These are phyloP conservation scores for Paramecium tetraurelia DNA, from an alignment of 73 alveolate genomes.

Conservation along the genomic window DNA sequence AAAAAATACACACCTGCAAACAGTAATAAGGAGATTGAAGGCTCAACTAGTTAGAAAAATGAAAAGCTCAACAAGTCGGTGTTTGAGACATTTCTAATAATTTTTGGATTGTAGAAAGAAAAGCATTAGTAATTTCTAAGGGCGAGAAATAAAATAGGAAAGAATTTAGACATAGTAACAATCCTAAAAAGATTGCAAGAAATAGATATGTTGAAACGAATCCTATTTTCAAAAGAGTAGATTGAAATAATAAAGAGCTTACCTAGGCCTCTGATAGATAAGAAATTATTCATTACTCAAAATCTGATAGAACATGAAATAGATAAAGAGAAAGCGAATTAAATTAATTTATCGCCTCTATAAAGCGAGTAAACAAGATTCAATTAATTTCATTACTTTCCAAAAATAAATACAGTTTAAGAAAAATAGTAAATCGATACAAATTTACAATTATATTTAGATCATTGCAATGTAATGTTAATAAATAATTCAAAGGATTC, in stretches of 20 bases:
- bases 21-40: background rate
- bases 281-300: background rate
- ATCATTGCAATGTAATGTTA: background rate
- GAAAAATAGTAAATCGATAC: background rate
- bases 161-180: background rate
- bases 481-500: background rate
- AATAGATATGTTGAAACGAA: background rate
- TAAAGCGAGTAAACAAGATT: background rate
- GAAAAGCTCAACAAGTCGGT: background rate
- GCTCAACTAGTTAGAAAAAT: background rate
- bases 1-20: background rate
- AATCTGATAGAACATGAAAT: background rate
- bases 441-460: background rate
- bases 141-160: background rate
- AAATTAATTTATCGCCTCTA: background rate
- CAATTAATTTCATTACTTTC: background rate
- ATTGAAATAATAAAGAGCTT: background rate
- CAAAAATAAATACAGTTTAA: background rate
- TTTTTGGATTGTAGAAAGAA: background rate
- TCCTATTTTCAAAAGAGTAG: background rate
- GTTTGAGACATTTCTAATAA: background rate
- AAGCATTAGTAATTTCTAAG: background rate
- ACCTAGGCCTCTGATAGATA: background rate
- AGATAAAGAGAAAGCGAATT: background rate
- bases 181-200: background rate